Evolutionary conservation across 2,329 filamentous ascomycete genomes (phyloP).

Genomic region (Nigrospora sphaerica): DNA sequence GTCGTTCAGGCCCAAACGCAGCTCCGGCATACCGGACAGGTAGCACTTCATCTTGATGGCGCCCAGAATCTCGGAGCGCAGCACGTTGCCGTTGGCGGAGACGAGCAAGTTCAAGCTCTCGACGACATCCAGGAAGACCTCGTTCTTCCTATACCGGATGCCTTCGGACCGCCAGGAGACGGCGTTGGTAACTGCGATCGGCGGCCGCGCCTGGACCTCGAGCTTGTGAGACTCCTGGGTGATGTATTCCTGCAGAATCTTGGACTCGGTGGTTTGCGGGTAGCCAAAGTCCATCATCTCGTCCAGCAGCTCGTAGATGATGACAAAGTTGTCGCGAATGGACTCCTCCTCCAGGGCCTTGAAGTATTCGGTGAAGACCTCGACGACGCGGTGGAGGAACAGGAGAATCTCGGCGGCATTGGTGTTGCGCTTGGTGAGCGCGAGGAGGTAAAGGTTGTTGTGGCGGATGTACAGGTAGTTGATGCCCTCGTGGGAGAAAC

Average conservation of each 20-base stretch:
- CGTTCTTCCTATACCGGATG: constrained; percentile 97
- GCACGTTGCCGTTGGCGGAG: constrained; percentile 86
- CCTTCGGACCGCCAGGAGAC: constrained; percentile 98
- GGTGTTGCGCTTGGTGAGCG: constrained; percentile 95
- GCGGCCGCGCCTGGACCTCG: constrained; percentile 89
- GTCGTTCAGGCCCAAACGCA: constrained; percentile 91
- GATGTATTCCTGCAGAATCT: constrained; percentile 98
- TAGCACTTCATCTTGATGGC: constrained; percentile 99
- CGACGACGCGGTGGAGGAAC: constrained; percentile 95
- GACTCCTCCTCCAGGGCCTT: constrained; percentile 98
- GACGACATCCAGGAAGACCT: constrained; percentile 96
- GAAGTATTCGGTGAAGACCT: constrained; percentile 99
- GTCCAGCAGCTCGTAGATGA: constrained; percentile 97
- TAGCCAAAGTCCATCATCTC: constrained; percentile 99
- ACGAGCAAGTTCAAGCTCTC: constrained; percentile 95
- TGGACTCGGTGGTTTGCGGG: constrained; percentile 94
- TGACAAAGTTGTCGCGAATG: constrained; percentile 97
- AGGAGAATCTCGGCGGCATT: constrained; percentile 98
- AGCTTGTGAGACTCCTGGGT: constrained; percentile 99
- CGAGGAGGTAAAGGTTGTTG: constrained; percentile 97
- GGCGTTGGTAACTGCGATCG: constrained; percentile 96
- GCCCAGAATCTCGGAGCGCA: constrained; percentile 92
- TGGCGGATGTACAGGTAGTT: constrained; percentile 99
- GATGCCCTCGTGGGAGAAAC: constrained; percentile 97
- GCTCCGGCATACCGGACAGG: constrained; percentile 93